Percentiles rank a stretch among this genome's conserved stretches.
Conservation (phyloP, 805 yeast genomes). For the Sungouiozyma ichnusensis region DNA sequence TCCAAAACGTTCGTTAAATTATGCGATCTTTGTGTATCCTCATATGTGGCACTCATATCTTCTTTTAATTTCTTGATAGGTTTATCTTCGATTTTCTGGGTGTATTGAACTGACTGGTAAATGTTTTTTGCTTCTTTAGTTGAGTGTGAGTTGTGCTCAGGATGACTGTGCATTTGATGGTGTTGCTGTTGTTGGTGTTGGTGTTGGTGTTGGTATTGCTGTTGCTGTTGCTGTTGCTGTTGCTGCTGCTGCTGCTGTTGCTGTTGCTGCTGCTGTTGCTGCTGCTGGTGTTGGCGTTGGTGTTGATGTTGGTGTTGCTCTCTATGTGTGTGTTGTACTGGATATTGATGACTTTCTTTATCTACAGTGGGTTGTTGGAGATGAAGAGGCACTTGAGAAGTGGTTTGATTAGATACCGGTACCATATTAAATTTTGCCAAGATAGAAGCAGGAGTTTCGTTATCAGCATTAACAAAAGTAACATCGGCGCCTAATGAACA, state of each 20-base stretch:
- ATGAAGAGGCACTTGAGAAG: conserved; percentile 1
- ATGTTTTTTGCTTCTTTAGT: conserved; percentile 2
- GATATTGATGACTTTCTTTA: background rate
- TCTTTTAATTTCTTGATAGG: background rate
- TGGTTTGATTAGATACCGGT: conserved; percentile 12
- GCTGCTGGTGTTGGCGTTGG: conserved; percentile 3
- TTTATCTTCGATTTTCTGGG: background rate
- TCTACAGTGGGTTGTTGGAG: background rate
- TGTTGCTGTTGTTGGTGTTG: conserved; percentile 3
- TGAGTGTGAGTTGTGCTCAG: background rate
- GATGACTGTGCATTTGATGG: background rate
- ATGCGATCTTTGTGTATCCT: background rate
- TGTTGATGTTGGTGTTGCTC: conserved; percentile 2
- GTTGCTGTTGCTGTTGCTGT: conserved; percentile 3
- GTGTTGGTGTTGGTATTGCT: conserved; percentile 1
- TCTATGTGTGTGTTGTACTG: background rate
- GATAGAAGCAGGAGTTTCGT: conserved; percentile 24
- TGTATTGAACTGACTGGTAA: background rate
- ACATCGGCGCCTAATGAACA: conserved; percentile 25
- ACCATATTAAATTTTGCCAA: conserved; percentile 21
- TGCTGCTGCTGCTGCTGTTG: background rate
- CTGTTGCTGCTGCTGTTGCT: conserved; percentile 1
- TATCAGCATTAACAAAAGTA: conserved; percentile 20
- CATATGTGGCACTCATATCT: background rate
- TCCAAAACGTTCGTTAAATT: conserved; percentile 12